These are phyloP conservation scores for Colletotrichum navitas DNA, from an alignment of 2,329 filamentous ascomycete species.

Conservation along the genomic window DNA sequence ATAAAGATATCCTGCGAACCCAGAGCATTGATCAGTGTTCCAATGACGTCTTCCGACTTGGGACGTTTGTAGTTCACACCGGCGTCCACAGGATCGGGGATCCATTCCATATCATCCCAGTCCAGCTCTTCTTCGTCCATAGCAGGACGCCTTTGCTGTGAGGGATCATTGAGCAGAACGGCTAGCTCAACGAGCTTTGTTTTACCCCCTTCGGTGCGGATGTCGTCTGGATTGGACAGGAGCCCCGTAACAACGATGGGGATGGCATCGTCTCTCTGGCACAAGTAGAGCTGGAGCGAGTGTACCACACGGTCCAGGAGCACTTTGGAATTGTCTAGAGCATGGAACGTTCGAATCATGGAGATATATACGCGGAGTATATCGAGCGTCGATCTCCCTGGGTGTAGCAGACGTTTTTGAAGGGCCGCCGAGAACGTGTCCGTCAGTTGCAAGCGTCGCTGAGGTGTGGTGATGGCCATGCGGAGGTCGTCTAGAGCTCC, in stretches of 20 bases:
- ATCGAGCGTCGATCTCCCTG: slow-evolving; percentile 80
- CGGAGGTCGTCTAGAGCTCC: slow-evolving; percentile 82
- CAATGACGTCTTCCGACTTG: slow-evolving; percentile 90
- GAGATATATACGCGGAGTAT: slow-evolving; percentile 83
- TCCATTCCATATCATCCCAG: slow-evolving; percentile 94
- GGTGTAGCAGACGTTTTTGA: slow-evolving; percentile 76
- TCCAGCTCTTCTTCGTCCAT: slow-evolving; percentile 79
- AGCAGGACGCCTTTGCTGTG: slow-evolving; percentile 65
- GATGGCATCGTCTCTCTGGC: slow-evolving; percentile 82
- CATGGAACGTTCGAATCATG: slow-evolving; percentile 82
- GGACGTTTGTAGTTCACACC: slow-evolving; percentile 92
- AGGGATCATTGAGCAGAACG: slow-evolving; percentile 71
- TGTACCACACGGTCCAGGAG: slow-evolving; percentile 80
- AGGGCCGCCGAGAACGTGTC: slow-evolving; percentile 76
- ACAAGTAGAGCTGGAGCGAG: slow-evolving; percentile 80
- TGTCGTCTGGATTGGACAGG: slow-evolving; percentile 70
- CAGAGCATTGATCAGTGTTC: slow-evolving; percentile 87
- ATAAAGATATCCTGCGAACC: slow-evolving; percentile 93
- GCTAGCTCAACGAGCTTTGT: slow-evolving; percentile 76
- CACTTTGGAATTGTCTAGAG: slow-evolving; percentile 82
- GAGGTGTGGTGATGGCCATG: slow-evolving; percentile 75
- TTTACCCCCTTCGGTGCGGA: slow-evolving; percentile 54
- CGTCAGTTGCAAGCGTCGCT: slow-evolving; percentile 77
- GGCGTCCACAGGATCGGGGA: slow-evolving; percentile 92
- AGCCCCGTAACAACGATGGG: slow-evolving; percentile 82